A percentile compares a stretch with the other conserved stretches of the same genome.
Evolutionary conservation across 768 basidiomycete genomes (phyloP).

Genomic region (Lactarius pseudohatsudake): DNA sequence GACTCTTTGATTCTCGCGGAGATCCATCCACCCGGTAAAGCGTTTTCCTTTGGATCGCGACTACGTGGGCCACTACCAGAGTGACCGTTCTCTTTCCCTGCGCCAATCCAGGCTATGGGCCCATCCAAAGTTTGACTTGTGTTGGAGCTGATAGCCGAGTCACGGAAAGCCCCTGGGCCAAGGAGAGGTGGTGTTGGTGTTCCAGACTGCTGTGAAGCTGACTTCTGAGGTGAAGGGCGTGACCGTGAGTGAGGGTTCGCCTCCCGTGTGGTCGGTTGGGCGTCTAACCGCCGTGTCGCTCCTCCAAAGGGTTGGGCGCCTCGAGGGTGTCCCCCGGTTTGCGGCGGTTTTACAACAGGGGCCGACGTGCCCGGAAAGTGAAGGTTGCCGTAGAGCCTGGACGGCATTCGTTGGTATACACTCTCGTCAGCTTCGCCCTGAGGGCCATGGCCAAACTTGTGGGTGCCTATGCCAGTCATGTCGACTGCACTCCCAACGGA

Average conservation of each 20-base stretch:
- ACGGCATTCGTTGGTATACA: conserved; percentile 29
- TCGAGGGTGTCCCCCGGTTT: neutral
- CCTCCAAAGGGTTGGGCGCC: conserved; percentile 5
- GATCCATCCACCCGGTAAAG: conserved; percentile 33
- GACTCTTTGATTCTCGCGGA: conserved; percentile 13
- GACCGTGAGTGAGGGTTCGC: conserved; percentile 1
- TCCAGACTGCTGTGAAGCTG: conserved; percentile 29
- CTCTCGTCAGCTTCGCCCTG: conserved; percentile 29
- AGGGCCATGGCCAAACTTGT: conserved; percentile 24
- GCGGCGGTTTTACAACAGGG: conserved; percentile 9
- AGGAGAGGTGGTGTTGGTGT: conserved; percentile 47
- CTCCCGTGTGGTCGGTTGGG: neutral
- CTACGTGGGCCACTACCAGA: conserved; percentile 10
- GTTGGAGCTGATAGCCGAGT: conserved; percentile 58
- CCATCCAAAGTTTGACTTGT: conserved; percentile 48
- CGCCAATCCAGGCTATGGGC: conserved; percentile 64
- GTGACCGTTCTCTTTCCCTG: conserved; percentile 34
- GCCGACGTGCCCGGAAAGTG: conserved; percentile 22
- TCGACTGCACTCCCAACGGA: conserved; percentile 52
- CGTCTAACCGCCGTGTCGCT: neutral
- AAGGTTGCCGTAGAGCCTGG: conserved; percentile 14
- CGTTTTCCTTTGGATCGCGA: conserved; percentile 10
- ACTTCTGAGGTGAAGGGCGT: conserved; percentile 27
- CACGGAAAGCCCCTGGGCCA: conserved; percentile 59
- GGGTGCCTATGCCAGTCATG: conserved; percentile 66